Evolutionary conservation across 108 stramenopile species (phyloP), one percentile per base, ranked within the genome.

Genomic region (Discostella stelligeroides): DNA sequence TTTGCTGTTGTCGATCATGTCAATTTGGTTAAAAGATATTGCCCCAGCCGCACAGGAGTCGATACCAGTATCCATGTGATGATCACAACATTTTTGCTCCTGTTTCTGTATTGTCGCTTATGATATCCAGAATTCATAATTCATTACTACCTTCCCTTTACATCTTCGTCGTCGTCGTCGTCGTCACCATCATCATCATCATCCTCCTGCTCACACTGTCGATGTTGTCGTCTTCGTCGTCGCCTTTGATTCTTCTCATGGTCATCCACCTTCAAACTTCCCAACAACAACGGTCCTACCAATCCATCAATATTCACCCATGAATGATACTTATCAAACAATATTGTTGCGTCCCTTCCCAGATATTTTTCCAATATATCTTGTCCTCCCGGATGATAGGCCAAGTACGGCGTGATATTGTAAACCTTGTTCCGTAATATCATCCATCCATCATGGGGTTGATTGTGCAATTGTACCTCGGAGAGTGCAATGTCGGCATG

Each of bases 371-470:
- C 77, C 29, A 98, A 70, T 57, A 94, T 92, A 12, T 66, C 72
- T 21, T 79, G 63, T 8, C 98, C 98, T 11, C 98, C 98, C 8
- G 98, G 98, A 85, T 98, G 98, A 72, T 98, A 98, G 48, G 82
- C 76, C 58, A 98, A 67, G 77, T 97, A 98, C 15, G 96, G 96
- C 2, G 89, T 79, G 27, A 98, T 80, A 75, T 97, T 95, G 80
- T 98, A 98, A 1, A 98, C 98, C 34, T 85, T 84, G 0, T 92
- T 95, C 11, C 75, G 68, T 25, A 96, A 63, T 4, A 90, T 78
- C 38, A 90, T 90, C 98, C 98, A 98, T 40, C 85, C 91, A 56
- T 98, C 98, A 57, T 95, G 73, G 11, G 72, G 23, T 8, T 75
- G 62, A 14, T 75, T 70, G 83, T 98, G 98, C 41, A 56, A 24